Evolutionary conservation across 768 basidiomycete genomes (phyloP).

Genomic region (Amanita brunnescens): DNA sequence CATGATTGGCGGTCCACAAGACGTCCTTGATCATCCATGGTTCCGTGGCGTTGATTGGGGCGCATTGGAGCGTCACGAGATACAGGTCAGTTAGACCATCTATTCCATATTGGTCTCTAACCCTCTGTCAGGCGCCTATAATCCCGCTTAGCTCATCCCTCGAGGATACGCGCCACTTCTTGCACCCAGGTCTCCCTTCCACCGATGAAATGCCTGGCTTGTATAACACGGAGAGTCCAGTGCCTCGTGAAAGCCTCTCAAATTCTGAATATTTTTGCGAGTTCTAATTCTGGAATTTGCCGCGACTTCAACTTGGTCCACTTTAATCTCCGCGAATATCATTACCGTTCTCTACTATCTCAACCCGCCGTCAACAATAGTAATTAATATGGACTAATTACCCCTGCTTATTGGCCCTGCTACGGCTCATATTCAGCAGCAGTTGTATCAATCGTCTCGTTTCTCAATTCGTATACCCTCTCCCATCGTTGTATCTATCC

Average conservation of each 20-base stretch:
- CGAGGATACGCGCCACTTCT: conserved; percentile 83
- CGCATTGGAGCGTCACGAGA: conserved; percentile 77
- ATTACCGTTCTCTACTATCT: neutral
- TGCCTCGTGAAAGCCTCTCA: conserved; percentile 51
- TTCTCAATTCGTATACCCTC: neutral
- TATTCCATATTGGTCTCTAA: conserved; percentile 1
- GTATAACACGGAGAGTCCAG: conserved; percentile 50
- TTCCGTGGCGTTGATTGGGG: conserved; percentile 94
- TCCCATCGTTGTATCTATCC: conserved; percentile 2
- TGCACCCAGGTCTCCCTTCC: conserved; percentile 68
- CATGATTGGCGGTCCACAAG: conserved; percentile 84
- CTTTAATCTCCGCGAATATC: conserved; percentile 1
- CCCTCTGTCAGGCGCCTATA: conserved; percentile 62
- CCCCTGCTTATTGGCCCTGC: neutral
- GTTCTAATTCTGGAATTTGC: conserved; percentile 37
- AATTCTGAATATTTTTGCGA: conserved; percentile 67
- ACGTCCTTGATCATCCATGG: conserved; percentile 90
- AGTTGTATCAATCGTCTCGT: conserved; percentile 5
- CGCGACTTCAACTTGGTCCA: conserved; percentile 7
- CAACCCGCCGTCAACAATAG: conserved; percentile 6
- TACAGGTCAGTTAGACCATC: conserved; percentile 46
- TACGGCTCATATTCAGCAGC: neutral
- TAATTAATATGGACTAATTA: conserved; percentile 3
- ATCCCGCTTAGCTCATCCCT: conserved; percentile 71
- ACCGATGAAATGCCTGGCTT: conserved; percentile 77